Base-by-base conservation (phyloP, 441 rosid genomes). In the Biscutella laevigata region DNA sequence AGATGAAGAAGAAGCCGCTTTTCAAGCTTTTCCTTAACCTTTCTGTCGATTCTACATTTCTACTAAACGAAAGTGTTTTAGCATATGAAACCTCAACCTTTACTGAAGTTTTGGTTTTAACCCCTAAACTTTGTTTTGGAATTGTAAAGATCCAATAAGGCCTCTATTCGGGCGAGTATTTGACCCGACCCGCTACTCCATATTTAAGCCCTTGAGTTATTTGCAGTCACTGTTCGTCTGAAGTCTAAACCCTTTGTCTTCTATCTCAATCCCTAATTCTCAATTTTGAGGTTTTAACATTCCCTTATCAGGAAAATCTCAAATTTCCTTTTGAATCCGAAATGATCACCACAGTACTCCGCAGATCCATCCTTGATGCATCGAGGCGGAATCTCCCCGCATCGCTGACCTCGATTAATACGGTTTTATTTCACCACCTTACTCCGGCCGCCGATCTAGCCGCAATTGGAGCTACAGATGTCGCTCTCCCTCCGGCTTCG, bases 291-390 rank as follows among this genome's bases (percentile, higher is more conserved):
- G 35, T 61, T 58, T 33, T 7, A n/a, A n/a, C 58, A 49, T 43
- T 47, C 20, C 37, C 46, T 8, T 16, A 1, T 27, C 64, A 42
- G 35, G 6, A 9, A 7, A 35, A 29, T 15, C 35, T 13, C 13
- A 37, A 25, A 4, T 11, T 40, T 1, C 6, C 5, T 14, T 5
- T 15, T n/a, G n/a, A 32, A 15, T 56, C 5, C 13, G 39, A 54
- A 11, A 78, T 75, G 83, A 71, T 71, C 66, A 64, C 54, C 61
- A 20, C 71, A 37, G 39, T 75, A 4, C 64, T 75, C 16, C 62
- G 71, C 38, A 56, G 80, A 56, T 73, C 71, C 11, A n/a, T 66
- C 28, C 64, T 69, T 1, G 24, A 10, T 30, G 14, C 61, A 1
- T 53, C 78, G 22, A 63, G 12, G 61, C 70, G 69, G 47, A 28